A percentile compares a stretch with the other conserved stretches of the same genome.
These are phyloP conservation scores for Picea sitchensis DNA, from an alignment of 75 land plant species.

Conservation along the genomic window DNA sequence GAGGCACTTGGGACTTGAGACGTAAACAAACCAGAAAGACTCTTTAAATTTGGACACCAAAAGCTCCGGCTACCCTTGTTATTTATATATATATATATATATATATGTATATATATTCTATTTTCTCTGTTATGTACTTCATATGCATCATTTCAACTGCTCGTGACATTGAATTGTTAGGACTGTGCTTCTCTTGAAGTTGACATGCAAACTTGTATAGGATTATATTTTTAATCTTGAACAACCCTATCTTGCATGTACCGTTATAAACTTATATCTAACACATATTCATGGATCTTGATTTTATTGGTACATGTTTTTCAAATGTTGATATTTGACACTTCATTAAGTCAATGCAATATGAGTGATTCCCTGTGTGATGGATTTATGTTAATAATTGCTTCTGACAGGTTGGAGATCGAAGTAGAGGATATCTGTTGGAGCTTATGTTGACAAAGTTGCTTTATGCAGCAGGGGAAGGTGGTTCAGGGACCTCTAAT, in stretches of 20 bases:
- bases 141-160: not conserved
- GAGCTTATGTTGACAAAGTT: slow-evolving; percentile 96
- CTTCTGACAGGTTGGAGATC: slow-evolving; percentile 76
- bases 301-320: too few species aligned
- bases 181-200: not conserved
- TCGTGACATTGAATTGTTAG: not conserved
- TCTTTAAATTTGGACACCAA: too few species aligned
- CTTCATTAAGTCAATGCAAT: too few species aligned
- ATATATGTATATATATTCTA: not conserved
- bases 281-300: too few species aligned
- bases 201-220: not conserved
- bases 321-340: too few species aligned
- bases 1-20: too few species aligned
- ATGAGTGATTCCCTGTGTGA: too few species aligned
- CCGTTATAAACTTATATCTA: too few species aligned
- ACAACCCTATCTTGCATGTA: too few species aligned
- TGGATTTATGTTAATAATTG: not conserved
- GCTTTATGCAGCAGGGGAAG: slow-evolving; percentile 95
- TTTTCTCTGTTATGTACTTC: not conserved
- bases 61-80: too few species aligned
- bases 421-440: slow-evolving; percentile 84
- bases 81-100: not conserved
- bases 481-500: slow-evolving; percentile 35
- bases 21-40: too few species aligned
- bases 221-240: too few species aligned